Percentiles rank a stretch among this genome's conserved stretches.
These are phyloP conservation scores for Exophiala oligosperma DNA, from an alignment of 2,329 filamentous ascomycete species.

Conservation along the genomic window DNA sequence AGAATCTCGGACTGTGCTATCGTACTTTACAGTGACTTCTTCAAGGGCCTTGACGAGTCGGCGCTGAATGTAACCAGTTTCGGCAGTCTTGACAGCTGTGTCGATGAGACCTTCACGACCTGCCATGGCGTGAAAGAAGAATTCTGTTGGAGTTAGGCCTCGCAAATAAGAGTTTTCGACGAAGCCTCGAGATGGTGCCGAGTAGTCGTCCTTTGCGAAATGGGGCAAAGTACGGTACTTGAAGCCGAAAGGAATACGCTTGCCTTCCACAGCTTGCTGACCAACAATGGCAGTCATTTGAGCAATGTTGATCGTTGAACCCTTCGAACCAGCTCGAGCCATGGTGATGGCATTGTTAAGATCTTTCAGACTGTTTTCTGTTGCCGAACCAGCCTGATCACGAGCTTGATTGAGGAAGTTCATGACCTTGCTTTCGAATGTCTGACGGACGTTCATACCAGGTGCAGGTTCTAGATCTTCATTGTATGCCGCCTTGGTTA, in stretches of 20 bases:
- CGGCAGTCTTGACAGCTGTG: slow-evolving; percentile 98
- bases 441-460: slow-evolving; percentile 98
- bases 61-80: slow-evolving; percentile 98
- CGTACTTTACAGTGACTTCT: slow-evolving; percentile 96
- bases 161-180: slow-evolving; percentile 98
- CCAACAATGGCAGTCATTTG: slow-evolving; percentile 99
- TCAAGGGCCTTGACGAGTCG: slow-evolving; percentile 97
- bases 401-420: slow-evolving; percentile 91
- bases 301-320: slow-evolving; percentile 98
- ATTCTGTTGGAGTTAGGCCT: slow-evolving; percentile 91
- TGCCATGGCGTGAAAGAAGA: slow-evolving; percentile 99
- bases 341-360: slow-evolving; percentile 96
- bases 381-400: slow-evolving; percentile 92
- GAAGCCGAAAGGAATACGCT: slow-evolving; percentile 98
- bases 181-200: slow-evolving; percentile 92
- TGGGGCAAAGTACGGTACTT: slow-evolving; percentile 96
- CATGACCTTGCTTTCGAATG: slow-evolving; percentile 96
- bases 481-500: slow-evolving; percentile 76
- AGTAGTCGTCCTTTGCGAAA: slow-evolving; percentile 99
- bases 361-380: slow-evolving; percentile 90
- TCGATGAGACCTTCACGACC: slow-evolving; percentile 99
- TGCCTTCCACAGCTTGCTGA: slow-evolving; percentile 97
- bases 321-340: slow-evolving; percentile 95
- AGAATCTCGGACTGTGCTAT: slow-evolving; percentile 95
- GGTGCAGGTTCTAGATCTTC: slow-evolving; percentile 90